These are phyloP conservation scores for Pleurotus djamor DNA, from an alignment of 768 basidiomycete genomes.

Conservation along the genomic window DNA sequence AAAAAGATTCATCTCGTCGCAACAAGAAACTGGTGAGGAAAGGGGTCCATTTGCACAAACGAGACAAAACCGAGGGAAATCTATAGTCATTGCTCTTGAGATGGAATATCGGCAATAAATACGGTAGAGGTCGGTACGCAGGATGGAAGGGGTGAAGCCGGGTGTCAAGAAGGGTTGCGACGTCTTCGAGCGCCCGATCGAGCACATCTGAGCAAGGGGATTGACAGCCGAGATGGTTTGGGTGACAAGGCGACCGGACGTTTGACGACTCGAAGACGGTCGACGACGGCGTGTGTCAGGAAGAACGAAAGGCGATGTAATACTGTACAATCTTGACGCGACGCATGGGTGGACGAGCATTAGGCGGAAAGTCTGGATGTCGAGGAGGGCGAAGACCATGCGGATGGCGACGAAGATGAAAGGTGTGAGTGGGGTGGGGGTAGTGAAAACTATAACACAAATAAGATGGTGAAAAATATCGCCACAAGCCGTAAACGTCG, in stretches of 20 bases:
- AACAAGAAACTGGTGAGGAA: neutral
- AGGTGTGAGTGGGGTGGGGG: neutral
- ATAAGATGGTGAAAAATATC: neutral
- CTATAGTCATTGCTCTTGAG: conserved; percentile 5
- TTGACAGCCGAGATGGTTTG: neutral
- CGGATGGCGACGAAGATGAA: neutral
- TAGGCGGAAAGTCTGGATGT: neutral
- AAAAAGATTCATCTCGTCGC: conserved; percentile 6
- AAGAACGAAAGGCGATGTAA: neutral
- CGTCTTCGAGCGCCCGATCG: neutral
- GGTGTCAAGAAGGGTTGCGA: neutral
- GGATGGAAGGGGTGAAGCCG: neutral
- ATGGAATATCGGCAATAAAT: conserved; percentile 8
- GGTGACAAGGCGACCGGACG: neutral
- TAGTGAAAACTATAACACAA: conserved; percentile 4
- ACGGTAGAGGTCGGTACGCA: conserved; percentile 4
- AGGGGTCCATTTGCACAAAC: conserved; percentile 5
- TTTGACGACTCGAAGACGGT: neutral
- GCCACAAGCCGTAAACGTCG: conserved; percentile 3
- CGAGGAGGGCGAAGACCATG: neutral
- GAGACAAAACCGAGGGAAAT: conserved; percentile 2
- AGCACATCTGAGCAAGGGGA: neutral
- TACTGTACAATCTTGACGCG: conserved; percentile 4
- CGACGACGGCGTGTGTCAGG: conserved; percentile 1
- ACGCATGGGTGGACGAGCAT: neutral